Evolutionary conservation across 352 stramenopile genomes (phyloP), one percentile per base, ranked within the genome.

Genomic region (Phytophthora tubulina): DNA sequence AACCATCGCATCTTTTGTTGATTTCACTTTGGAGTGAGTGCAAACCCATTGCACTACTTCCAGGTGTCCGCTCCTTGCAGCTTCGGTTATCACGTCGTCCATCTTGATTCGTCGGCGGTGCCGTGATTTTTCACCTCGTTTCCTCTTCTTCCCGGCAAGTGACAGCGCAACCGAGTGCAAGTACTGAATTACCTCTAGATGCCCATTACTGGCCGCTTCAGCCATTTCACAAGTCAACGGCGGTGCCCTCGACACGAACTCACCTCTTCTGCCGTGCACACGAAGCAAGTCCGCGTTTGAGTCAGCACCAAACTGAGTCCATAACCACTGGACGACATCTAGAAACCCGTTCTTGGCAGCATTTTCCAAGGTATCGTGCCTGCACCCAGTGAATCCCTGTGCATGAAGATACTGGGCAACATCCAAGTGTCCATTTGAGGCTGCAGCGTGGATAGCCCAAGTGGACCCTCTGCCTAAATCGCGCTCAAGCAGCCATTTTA

Each of bases 371-470:
- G 21, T n/a, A 45, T 10, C 30, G 60, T 70, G 79, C 70, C 67
- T 80, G 69, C 61, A 72, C 67, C 45, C 17, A 8, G 75, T 80
- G 31, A 63, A 53, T 0, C 42, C 31, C 8, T 41, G 31, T 6
- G 42, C 13, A 38, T 54, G 31, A 6, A 63, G 56, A 45, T 54
- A 63, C 32, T 54, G 42, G 36, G 41, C 41, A 33, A 52, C 55
- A 9, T 63, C 31, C 32, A 63, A 13, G 4, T 53, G 30, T 21
- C 42, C 39, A 45, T 63, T 63, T 7, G 32, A 8, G 9, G 55
- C 41, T 35, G 55, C n/a, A 32, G 6, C 13, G 41, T 54, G 41
- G 21, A 46, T 46, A 4, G 41, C 41, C 2, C 14, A 46, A 46
- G 41, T 46, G 41, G 41, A 1, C 0, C 41, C 41, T 46, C 0